These are phyloP conservation scores for Candida methanosorbosa DNA, from an alignment of 805 yeast species.

Conservation along the genomic window DNA sequence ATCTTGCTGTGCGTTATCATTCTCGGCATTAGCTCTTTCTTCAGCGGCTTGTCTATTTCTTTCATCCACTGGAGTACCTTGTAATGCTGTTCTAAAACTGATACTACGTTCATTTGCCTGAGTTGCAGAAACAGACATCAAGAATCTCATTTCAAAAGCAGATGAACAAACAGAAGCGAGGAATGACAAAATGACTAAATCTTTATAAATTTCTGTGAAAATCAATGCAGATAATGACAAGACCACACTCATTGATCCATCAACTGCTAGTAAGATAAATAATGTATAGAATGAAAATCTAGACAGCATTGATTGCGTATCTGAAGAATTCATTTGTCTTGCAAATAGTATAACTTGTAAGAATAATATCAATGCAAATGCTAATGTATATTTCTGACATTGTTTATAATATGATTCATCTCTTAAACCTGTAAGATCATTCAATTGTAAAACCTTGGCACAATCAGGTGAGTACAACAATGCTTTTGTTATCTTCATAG, in stretches of 20 bases:
- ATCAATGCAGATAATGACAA: slow-evolving; percentile 52
- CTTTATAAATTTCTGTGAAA: slow-evolving; percentile 48
- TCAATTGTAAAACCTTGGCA: slow-evolving; percentile 44
- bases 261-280: slow-evolving; percentile 54
- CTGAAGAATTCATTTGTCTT: slow-evolving; percentile 60
- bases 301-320: slow-evolving; percentile 75
- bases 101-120: slow-evolving; percentile 67
- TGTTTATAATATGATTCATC: slow-evolving; percentile 34
- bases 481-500: slow-evolving; percentile 43
- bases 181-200: slow-evolving; percentile 63
- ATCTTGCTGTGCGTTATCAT: slow-evolving; percentile 4
- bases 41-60: no score
- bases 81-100: slow-evolving; percentile 55
- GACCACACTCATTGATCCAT: slow-evolving; percentile 59
- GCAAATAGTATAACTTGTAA: slow-evolving; percentile 50
- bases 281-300: slow-evolving; percentile 65
- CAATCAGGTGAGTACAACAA: slow-evolving; percentile 85
- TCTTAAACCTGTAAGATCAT: slow-evolving; percentile 43
- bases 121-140: slow-evolving; percentile 55
- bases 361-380: slow-evolving; percentile 36
- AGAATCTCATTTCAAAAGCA: slow-evolving; percentile 67
- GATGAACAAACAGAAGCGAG: slow-evolving; percentile 61
- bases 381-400: slow-evolving; percentile 32
- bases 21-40: slow-evolving; percentile 2
- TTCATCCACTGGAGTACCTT: slow-evolving; percentile 46